These are phyloP conservation scores for Rhodotorula toruloides DNA, from an alignment of 768 basidiomycete genomes.

Conservation along the genomic window DNA sequence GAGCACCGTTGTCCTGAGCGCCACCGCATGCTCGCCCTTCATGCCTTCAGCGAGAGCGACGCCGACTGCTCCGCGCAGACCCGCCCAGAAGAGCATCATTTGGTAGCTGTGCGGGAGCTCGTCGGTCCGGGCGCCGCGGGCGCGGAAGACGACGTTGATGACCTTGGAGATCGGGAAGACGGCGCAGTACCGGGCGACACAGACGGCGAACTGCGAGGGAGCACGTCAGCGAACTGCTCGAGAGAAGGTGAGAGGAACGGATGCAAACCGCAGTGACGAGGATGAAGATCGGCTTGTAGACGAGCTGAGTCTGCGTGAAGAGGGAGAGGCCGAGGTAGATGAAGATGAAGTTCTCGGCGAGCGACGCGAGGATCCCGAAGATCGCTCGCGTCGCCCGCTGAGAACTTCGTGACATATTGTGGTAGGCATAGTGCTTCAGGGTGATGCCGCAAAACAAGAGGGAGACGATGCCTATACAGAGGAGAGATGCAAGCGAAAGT, in stretches of 20 bases:
- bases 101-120: slow-evolving; percentile 96
- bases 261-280: slow-evolving; percentile 66
- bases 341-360: slow-evolving; percentile 99
- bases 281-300: slow-evolving; percentile 90
- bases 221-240: background rate
- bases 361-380: slow-evolving; percentile 84
- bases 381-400: slow-evolving; percentile 93
- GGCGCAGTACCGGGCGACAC: slow-evolving; percentile 89
- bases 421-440: slow-evolving; percentile 98
- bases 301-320: slow-evolving; percentile 82
- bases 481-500: slow-evolving; percentile 38
- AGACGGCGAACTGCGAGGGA: slow-evolving; percentile 60
- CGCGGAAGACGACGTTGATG: slow-evolving; percentile 86
- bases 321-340: slow-evolving; percentile 89
- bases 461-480: slow-evolving; percentile 72
- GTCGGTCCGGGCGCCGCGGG: slow-evolving; percentile 78
- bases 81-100: slow-evolving; percentile 99
- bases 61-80: slow-evolving; percentile 90
- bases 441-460: slow-evolving; percentile 98
- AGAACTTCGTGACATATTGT: slow-evolving; percentile 94
- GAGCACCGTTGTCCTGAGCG: slow-evolving; percentile 85
- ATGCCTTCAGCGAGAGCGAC: slow-evolving; percentile 96
- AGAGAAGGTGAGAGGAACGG: background rate
- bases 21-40: slow-evolving; percentile 80
- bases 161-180: slow-evolving; percentile 91